Evolutionary conservation across 257 asterid genomes (phyloP).

Genomic region (Buddleja alternifolia): DNA sequence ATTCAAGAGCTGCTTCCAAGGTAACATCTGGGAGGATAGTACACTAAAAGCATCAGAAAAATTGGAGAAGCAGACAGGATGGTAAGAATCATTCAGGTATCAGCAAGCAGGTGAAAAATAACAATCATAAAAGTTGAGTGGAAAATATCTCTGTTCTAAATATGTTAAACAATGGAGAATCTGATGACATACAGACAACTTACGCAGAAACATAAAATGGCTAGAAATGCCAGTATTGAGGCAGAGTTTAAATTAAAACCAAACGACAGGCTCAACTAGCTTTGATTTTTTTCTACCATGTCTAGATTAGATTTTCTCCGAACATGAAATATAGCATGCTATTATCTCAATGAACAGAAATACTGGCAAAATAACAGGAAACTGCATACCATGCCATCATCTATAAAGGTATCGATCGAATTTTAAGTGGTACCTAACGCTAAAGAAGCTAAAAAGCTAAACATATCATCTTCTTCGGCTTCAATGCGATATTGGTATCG

Average conservation of each 20-base stretch:
- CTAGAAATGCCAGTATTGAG: neutral
- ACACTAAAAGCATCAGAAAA: slow-evolving; percentile 27
- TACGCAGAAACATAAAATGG: neutral
- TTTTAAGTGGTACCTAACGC: neutral
- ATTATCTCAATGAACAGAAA: neutral
- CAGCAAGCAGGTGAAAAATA: neutral
- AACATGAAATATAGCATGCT: neutral
- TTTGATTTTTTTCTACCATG: neutral
- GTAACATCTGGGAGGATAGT: slow-evolving; percentile 41
- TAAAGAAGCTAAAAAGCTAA: neutral
- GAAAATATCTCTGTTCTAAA: neutral
- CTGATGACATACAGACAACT: neutral
- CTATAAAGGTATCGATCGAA: neutral
- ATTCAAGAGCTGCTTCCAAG: slow-evolving; percentile 36
- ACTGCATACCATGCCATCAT: neutral
- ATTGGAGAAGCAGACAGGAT: slow-evolving; percentile 2
- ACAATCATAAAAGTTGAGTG: neutral
- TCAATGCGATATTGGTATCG: neutral
- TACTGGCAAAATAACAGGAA: neutral
- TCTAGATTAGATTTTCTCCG: neutral
- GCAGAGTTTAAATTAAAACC: neutral
- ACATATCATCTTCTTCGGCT: neutral
- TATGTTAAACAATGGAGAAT: neutral
- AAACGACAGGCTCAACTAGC: neutral
- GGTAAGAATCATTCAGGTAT: neutral